Evolutionary conservation across 495 filamentous ascomycete genomes (phyloP), one percentile per base, ranked within the genome.

Genomic region (Xylaria telfairii): DNA sequence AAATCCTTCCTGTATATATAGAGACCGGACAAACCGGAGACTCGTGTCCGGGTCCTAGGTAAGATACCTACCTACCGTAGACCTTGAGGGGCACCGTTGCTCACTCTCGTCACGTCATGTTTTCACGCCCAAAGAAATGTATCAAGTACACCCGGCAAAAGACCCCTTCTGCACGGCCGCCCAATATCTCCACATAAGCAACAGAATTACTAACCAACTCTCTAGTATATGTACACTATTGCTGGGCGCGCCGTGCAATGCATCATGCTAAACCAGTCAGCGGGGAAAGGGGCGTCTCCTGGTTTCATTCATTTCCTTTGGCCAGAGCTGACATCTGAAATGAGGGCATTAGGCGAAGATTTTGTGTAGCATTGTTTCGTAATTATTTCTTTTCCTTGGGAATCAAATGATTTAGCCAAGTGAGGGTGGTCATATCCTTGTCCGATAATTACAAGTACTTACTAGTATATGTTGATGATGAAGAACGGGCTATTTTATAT

Each of bases 141-240:
- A 24, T 24, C 17, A n/a, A 9, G 3, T 21, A 30, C 3, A 15
- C 10, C 53, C 34, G 2, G 24, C 13, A 47, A 30, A n/a, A 28
- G 61, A 17, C 44, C 10, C 53, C n/a, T 39, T 42, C 53, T 60
- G 54, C 26, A 68, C 51, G 37, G 26, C 15, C 65, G 56, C 41
- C 54, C 56, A 41, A 62, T 61, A 47, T 54, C 54, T 49, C 67
- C 67, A 49, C 67, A 69, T 39, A 51, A 21, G n/a, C 39, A n/a
- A 34, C 0, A 47, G 42, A 17, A 51, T 41, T 62, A 32, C 41
- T 44, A 59, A 8, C 7, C 10, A 21, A 1, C 1, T n/a, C 2
- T 19, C 13, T 37, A 37, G 4, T n/a, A 46, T n/a, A 46, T 13
- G 21, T 28, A 28, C 32, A 5, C 30, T 59, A 37, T 37, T n/a